Percentiles rank a stretch among this genome's conserved stretches.
phyloP scores from a whole-genome alignment of 1,284 basidiomycete species.

The Apiotrichum siamense region DNA sequence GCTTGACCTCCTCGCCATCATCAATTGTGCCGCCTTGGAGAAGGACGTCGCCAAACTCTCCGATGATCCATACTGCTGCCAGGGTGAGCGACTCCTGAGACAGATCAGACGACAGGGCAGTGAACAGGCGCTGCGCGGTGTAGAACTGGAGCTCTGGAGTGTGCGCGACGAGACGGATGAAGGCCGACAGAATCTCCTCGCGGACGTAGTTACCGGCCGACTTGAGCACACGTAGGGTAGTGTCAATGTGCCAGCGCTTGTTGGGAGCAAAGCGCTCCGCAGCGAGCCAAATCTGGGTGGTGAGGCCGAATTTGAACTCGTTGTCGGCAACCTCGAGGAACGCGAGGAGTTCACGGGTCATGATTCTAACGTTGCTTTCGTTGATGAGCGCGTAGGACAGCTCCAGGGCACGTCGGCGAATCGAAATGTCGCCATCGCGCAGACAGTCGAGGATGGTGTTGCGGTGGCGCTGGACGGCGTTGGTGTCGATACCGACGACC shows the following conservation, averaged over 20 bases:
- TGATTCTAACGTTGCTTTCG: constrained; percentile 85
- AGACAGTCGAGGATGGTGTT: constrained; percentile 98
- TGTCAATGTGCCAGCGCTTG: constrained; percentile 99
- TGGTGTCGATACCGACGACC: constrained; percentile 95
- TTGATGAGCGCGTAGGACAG: constrained; percentile 97
- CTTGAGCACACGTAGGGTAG: constrained; percentile 85
- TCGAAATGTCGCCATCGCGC: constrained; percentile 97
- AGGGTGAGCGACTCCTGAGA: constrained; percentile 94
- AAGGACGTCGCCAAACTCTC: constrained; percentile 90
- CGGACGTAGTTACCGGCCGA: constrained; percentile 98
- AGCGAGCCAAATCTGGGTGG: constrained; percentile 92
- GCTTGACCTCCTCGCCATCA: constrained; percentile 67
- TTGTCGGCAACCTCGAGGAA: constrained; percentile 98
- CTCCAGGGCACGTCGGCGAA: constrained; percentile 90
- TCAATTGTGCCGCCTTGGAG: constrained; percentile 84
- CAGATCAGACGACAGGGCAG: constrained; percentile 80
- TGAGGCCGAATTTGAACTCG: constrained; percentile 97
- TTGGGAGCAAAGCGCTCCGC: constrained; percentile 97
- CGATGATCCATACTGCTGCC: constrained; percentile 90
- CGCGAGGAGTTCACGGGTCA: constrained; percentile 85
- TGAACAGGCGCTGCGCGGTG: constrained; percentile 86
- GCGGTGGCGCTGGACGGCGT: constrained; percentile 95
- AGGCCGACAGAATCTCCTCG: constrained; percentile 91
- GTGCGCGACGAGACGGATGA: constrained; percentile 92
- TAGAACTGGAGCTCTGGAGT: constrained; percentile 96